Conservation (phyloP, 768 basidiomycete species). For the Albatrellus ellisii region DNA sequence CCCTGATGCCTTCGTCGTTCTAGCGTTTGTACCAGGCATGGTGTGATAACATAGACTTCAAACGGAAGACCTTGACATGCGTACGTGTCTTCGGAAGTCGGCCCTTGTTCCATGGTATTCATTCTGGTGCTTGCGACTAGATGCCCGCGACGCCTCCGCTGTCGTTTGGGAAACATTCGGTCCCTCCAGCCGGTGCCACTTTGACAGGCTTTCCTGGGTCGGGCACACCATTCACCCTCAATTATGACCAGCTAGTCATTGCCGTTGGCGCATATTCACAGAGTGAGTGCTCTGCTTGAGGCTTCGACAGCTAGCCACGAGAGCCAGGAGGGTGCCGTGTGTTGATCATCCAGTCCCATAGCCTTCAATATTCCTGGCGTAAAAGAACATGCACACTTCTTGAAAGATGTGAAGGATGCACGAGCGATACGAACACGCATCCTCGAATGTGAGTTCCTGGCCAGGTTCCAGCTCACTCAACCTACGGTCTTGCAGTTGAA, state of each 20-base stretch:
- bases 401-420: slow-evolving; percentile 72
- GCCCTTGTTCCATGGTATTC: background rate
- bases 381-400: slow-evolving; percentile 69
- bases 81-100: slow-evolving; percentile 24
- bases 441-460: slow-evolving; percentile 43
- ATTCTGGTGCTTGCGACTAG: slow-evolving; percentile 19
- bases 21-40: slow-evolving; percentile 61
- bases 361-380: slow-evolving; percentile 65
- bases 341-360: slow-evolving; percentile 20
- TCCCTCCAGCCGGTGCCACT: slow-evolving; percentile 9
- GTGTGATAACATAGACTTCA: slow-evolving; percentile 64
- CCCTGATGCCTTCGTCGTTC: background rate
- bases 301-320: background rate
- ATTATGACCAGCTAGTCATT: slow-evolving; percentile 74
- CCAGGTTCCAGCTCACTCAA: background rate
- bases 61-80: slow-evolving; percentile 43
- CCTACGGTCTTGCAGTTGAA: background rate
- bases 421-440: slow-evolving; percentile 57
- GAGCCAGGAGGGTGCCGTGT: too few species aligned
- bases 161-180: slow-evolving; percentile 17
- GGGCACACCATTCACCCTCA: slow-evolving; percentile 7
- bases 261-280: slow-evolving; percentile 80
- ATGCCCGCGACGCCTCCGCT: slow-evolving; percentile 48
- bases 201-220: slow-evolving; percentile 15
- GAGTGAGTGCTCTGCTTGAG: slow-evolving; percentile 28